Evolutionary conservation across 169 alveolate species (phyloP).

Genomic region (Eimeria maxima): DNA sequence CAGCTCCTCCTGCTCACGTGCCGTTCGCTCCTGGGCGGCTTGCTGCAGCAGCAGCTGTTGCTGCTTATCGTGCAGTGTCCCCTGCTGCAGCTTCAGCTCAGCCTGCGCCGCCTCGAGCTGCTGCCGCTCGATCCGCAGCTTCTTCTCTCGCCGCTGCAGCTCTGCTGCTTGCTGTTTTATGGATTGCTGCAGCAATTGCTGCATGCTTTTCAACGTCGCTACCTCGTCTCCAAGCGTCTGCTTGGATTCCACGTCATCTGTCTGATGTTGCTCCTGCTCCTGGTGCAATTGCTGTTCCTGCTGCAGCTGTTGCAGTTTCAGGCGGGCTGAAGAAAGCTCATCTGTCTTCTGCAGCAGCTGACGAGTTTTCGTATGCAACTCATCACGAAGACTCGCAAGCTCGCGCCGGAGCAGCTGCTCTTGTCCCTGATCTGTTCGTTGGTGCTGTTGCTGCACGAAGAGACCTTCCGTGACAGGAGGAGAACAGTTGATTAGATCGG

Average conservation of each 20-base stretch:
- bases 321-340: background rate
- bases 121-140: conserved; percentile 10
- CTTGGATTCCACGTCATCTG: background rate
- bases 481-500: background rate
- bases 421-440: background rate
- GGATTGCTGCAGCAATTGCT: conserved; percentile 41
- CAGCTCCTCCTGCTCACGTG: conserved; percentile 5
- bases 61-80: background rate
- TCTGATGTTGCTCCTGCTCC: background rate
- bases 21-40: background rate
- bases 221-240: background rate
- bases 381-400: background rate
- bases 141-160: conserved; percentile 37
- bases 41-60: conserved; percentile 49
- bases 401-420: conserved; percentile 44
- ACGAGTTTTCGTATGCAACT: background rate
- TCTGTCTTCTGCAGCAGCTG: conserved; percentile 8
- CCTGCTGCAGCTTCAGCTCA: conserved; percentile 11
- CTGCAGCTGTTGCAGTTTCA: conserved; percentile 57
- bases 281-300: conserved; percentile 43
- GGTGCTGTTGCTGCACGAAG: conserved; percentile 12
- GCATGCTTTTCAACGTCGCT: background rate
- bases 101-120: conserved; percentile 39
- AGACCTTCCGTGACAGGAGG: background rate
- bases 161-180: conserved; percentile 49